These are phyloP conservation scores for Microbotryum saponariae DNA, from an alignment of 1,284 basidiomycete species.

Conservation along the genomic window DNA sequence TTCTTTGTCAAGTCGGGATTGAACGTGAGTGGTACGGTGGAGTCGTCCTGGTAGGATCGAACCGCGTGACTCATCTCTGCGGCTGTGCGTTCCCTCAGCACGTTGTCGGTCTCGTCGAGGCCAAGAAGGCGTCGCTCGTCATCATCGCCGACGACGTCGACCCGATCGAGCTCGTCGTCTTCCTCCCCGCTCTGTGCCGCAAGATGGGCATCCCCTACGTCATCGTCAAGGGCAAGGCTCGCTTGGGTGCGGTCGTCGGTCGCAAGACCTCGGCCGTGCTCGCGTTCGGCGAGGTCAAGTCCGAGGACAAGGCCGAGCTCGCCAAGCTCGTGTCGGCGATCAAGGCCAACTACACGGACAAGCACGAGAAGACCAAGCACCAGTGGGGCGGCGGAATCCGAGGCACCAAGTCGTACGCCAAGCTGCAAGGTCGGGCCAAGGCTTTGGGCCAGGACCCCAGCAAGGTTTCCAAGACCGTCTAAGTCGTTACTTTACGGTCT, in stretches of 20 bases:
- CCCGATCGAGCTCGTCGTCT: conserved; percentile 96
- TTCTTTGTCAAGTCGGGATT: conserved; percentile 93
- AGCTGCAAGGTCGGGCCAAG: conserved; percentile 91
- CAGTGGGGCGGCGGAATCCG: conserved; percentile 71
- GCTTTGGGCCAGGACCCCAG: conserved; percentile 56
- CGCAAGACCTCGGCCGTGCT: conserved; percentile 95
- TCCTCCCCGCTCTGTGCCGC: conserved; percentile 94
- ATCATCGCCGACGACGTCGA: conserved; percentile 98
- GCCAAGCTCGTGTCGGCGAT: conserved; percentile 85
- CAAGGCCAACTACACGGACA: conserved; percentile 98
- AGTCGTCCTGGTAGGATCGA: too few relatives aligned
- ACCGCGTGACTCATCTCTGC: background rate
- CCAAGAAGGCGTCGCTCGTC: conserved; percentile 79
- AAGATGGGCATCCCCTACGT: conserved; percentile 99
- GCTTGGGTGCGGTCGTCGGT: conserved; percentile 92
- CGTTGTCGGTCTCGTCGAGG: conserved; percentile 32
- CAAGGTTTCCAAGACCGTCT: conserved; percentile 22
- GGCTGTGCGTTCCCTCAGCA: conserved; percentile 12
- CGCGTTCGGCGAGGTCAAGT: conserved; percentile 85
- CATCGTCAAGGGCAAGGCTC: conserved; percentile 96
- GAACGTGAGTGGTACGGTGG: conserved; percentile 54
- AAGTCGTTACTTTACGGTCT: background rate
- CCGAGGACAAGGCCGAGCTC: conserved; percentile 88
- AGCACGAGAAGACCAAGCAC: conserved; percentile 83
- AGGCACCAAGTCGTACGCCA: conserved; percentile 50